phyloP scores from a whole-genome alignment of 352 stramenopile species.

The Pythium angustatum region DNA sequence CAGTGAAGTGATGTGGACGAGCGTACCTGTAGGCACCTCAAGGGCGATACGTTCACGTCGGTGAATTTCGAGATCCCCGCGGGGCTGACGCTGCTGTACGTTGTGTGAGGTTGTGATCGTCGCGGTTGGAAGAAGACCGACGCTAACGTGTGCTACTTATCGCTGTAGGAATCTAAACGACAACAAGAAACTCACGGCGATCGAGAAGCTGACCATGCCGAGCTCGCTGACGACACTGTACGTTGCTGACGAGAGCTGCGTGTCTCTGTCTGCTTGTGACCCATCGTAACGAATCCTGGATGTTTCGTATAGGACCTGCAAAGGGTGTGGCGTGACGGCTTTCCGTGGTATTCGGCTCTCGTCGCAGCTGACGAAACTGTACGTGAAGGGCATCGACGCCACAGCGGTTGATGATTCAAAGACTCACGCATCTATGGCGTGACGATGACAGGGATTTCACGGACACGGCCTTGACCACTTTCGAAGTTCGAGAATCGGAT shows the following conservation, averaged over 20 bases:
- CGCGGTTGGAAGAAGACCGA: not conserved
- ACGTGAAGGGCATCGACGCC: not conserved
- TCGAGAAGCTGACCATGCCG: slow-evolving; percentile 25
- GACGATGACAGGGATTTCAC: slow-evolving; percentile 9
- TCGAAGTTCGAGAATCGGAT: slow-evolving; percentile 19
- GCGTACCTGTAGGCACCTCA: slow-evolving; percentile 5
- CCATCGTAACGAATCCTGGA: not conserved
- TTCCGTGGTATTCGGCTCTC: slow-evolving; percentile 27
- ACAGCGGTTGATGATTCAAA: too few species aligned
- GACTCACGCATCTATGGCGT: too few species aligned
- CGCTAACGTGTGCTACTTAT: not conserved
- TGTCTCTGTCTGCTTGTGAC: too few species aligned
- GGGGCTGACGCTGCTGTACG: slow-evolving; percentile 9
- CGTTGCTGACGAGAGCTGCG: not conserved
- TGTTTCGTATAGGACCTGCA: slow-evolving; percentile 8
- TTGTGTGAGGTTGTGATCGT: not conserved
- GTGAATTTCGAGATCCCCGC: slow-evolving; percentile 21
- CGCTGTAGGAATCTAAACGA: slow-evolving; percentile 3
- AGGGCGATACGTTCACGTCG: slow-evolving; percentile 2
- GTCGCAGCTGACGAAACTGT: slow-evolving; percentile 15
- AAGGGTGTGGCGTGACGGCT: slow-evolving; percentile 1
- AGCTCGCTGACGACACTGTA: slow-evolving; percentile 15
- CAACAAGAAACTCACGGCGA: slow-evolving; percentile 2
- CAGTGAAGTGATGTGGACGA: not conserved
- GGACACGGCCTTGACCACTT: not conserved